Percentiles rank a stretch among this genome's conserved stretches.
Evolutionary conservation across 2,329 filamentous ascomycete species (phyloP).

Genomic region (Sclerotinia minor): DNA sequence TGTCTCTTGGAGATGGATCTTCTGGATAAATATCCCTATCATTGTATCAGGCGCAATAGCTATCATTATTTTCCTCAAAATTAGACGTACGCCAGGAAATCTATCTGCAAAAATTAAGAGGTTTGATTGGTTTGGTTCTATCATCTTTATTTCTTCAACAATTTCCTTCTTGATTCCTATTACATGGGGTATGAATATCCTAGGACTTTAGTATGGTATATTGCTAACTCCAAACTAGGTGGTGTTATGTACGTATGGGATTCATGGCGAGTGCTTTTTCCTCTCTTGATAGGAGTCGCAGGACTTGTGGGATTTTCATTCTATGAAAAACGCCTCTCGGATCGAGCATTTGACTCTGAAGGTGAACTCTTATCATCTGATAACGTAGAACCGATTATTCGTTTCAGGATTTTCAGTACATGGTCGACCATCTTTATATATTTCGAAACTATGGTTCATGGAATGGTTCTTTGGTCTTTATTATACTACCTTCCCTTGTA

Average conservation of each 20-base stretch:
- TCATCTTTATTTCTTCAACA: constrained; percentile 59
- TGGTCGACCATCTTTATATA: constrained; percentile 53
- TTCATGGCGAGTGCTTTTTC: constrained; percentile 62
- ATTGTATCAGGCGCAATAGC: constrained; percentile 34
- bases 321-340: constrained; percentile 49
- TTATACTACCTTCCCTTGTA: constrained; percentile 58
- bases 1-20: constrained; percentile 61
- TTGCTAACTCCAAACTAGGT: constrained; percentile 36
- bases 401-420: constrained; percentile 48
- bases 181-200: constrained; percentile 51
- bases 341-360: constrained; percentile 34
- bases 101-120: constrained; percentile 44
- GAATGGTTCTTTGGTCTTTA: constrained; percentile 54
- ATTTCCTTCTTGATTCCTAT: constrained; percentile 62
- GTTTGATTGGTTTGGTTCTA: constrained; percentile 63
- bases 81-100: constrained; percentile 33
- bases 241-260: constrained; percentile 66
- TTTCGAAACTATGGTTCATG: constrained; percentile 57
- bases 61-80: constrained; percentile 37
- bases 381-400: constrained; percentile 44
- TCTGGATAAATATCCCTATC: constrained; percentile 49
- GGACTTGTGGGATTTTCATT: constrained; percentile 54
- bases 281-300: constrained; percentile 55
- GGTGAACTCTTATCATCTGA: constrained; percentile 32
- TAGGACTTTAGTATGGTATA: not conserved